Base-by-base conservation (phyloP, 371 early-diverging fungal genomes). In the Mucor saturninus region DNA sequence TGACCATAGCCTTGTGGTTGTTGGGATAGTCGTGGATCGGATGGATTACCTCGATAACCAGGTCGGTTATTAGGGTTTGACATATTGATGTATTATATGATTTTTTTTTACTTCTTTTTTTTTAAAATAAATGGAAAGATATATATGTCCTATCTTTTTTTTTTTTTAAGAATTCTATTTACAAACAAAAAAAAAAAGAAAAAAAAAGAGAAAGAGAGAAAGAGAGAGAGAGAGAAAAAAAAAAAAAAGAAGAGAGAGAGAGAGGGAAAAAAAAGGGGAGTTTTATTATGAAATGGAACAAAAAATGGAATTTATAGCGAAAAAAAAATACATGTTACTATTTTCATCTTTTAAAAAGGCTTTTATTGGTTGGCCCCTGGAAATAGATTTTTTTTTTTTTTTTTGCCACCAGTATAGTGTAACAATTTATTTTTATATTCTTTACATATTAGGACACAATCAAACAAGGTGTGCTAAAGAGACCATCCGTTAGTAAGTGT, bases 31-130 rank as follows among this genome's bases (percentile, higher is more conserved):
- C 70, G 53, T 37, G 70, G 62, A 60, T 70, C 70, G 46, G 61
- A 32, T 26, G 28, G 58, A 15, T 29, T 13, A 28, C 54, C 55
- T 64, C 60, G 38, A 39, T 69, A 67, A 26, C 59, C 62, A 45
- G 62, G 53, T 45, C 61, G 69, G 38, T 56, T 63, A 52, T 68
- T 63, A 4, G 61, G 67, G 49, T 61, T 68, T 53, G 68, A 68
- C 68, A 68, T 68, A 15, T 45, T 29, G 14, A 29, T 45, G 3
- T 48, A 42, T 8, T 35, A 4, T 35, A 10, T 28, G 21, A 21
- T 42, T 15, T 52, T 15, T 40, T n/a, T 43, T 14, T 53, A 32
- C 30, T 28, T 26, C 21, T 21, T 21, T 21, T 21, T 21, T 21
- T 21, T 21, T 21, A 21, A 21, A 21, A 21, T 0, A 21, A 21